Percentiles rank a stretch among this genome's conserved stretches.
Conservation (phyloP, 768 basidiomycete species). For the Nevesoporus exiguus region DNA sequence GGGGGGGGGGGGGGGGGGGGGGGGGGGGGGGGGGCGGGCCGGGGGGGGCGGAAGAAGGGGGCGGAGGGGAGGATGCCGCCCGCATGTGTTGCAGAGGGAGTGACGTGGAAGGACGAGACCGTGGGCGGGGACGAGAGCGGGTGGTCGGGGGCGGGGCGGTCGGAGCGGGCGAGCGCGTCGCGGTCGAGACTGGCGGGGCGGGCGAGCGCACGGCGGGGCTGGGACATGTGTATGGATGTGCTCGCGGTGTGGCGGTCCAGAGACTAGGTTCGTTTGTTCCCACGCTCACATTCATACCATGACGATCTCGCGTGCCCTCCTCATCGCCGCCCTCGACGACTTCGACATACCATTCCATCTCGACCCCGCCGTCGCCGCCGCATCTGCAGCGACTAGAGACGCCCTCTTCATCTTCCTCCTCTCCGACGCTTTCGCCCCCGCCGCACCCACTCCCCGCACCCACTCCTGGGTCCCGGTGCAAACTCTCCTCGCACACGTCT, state of each 20-base stretch:
- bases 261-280: too few relatives aligned
- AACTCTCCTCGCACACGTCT: conserved; percentile 74
- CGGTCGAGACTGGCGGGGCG: conserved; percentile 5
- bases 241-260: too few relatives aligned
- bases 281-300: conserved; percentile 8
- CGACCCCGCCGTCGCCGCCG: conserved; percentile 48
- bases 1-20: conserved; percentile 34
- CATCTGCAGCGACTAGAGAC: conserved; percentile 40
- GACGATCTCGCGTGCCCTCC: conserved; percentile 30
- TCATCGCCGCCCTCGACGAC: conserved; percentile 53
- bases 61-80: conserved; percentile 76
- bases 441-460: conserved; percentile 37
- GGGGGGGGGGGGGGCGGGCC: conserved; percentile 50
- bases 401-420: conserved; percentile 63
- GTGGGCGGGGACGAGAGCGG: conserved; percentile 29
- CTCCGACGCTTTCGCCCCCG: conserved; percentile 53
- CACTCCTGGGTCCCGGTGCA: conserved; percentile 66
- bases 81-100: conserved; percentile 67
- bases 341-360: conserved; percentile 56
- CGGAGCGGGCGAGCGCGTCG: conserved; percentile 7
- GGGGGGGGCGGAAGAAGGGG: conserved; percentile 72
- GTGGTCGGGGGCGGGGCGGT: conserved; percentile 11
- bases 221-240: too few relatives aligned
- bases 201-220: not conserved
- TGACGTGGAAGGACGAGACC: conserved; percentile 24